Evolutionary conservation across 176 grass and related monocot species (phyloP), one percentile per base, ranked within the genome.

Genomic region (Phragmites australis): DNA sequence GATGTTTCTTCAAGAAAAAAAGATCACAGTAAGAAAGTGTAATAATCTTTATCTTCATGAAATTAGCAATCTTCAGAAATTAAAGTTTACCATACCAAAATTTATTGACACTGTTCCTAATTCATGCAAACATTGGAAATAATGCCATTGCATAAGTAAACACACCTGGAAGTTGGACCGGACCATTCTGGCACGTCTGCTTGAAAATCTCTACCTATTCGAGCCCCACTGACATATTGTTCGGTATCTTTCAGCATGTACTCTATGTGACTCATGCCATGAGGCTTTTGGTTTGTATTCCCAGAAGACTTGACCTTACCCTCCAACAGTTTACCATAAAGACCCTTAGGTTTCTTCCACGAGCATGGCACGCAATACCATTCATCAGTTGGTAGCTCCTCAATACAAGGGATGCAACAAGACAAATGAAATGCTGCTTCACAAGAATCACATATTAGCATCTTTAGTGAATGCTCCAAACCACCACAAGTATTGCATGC

Each of bases 361-460:
- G 70, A 95, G 81, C 96, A 99, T 56, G 86, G 60, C 34, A 64
- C 62, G 61, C 96, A 99, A 81, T 89, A 89, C 96, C 96, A 99
- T 27, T 93, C 84, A 53, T 83, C 86, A 70, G 32, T 17, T 74
- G 74, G 86, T 59, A 78, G 39, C 34, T 78, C 75, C 34, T 82
- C 46, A 51, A 84, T 63, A 83, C 31, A 51, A 72, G 83, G 88
- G 42, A 19, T 88, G 78, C 90, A 94, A 84, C 96, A 94, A 55
- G 86, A 84, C 41, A 91, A 66, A 87, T 99, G 96, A 81, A 91
- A 99, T 86, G 92, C 88, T 82, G 76, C 88, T 76, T 95, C 96
- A 79, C 96, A 99, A 53, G 68, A 81, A 75, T 99, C 96, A 73
- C 96, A 99, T 83, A 95, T 88, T 70, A 99, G 83, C 92, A 99